phyloP scores from a whole-genome alignment of 257 asterid genomes.

The Fraxinus anomala region DNA sequence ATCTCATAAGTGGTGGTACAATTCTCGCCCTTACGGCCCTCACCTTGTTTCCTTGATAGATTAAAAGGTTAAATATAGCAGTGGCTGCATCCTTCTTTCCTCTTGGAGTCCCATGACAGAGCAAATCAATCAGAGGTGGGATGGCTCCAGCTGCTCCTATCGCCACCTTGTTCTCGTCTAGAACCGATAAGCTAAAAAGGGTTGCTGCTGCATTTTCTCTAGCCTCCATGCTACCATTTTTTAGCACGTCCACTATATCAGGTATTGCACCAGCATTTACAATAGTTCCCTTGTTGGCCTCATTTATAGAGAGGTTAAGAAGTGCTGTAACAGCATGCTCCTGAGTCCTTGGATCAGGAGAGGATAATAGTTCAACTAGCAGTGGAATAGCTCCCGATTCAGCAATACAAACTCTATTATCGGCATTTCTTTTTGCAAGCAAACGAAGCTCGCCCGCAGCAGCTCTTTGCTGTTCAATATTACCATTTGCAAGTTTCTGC shows the following conservation, averaged over 20 bases:
- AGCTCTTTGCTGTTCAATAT: slow-evolving; percentile 78
- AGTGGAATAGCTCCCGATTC: slow-evolving; percentile 94
- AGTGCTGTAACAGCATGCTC: slow-evolving; percentile 95
- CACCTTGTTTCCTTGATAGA: slow-evolving; percentile 88
- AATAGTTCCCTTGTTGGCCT: slow-evolving; percentile 77
- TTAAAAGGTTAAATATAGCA: slow-evolving; percentile 86
- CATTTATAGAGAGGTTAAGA: slow-evolving; percentile 88
- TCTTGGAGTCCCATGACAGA: slow-evolving; percentile 79
- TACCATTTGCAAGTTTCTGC: slow-evolving; percentile 71
- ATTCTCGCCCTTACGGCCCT: slow-evolving; percentile 86
- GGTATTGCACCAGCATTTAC: slow-evolving; percentile 91
- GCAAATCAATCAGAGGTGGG: slow-evolving; percentile 80
- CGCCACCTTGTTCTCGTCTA: slow-evolving; percentile 88
- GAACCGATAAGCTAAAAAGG: slow-evolving; percentile 81
- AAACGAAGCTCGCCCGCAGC: slow-evolving; percentile 96
- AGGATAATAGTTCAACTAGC: slow-evolving; percentile 73
- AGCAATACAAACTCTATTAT: slow-evolving; percentile 84
- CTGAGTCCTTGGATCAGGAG: slow-evolving; percentile 74
- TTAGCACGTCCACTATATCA: slow-evolving; percentile 73
- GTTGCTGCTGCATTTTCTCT: slow-evolving; percentile 95
- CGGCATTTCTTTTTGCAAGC: slow-evolving; percentile 94
- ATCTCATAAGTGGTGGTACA: slow-evolving; percentile 67
- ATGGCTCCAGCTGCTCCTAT: slow-evolving; percentile 94
- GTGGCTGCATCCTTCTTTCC: slow-evolving; percentile 98
- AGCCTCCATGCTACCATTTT: slow-evolving; percentile 82